Conservation (phyloP, 164 flowering plant genomes). For the Buxus sempervirens region DNA sequence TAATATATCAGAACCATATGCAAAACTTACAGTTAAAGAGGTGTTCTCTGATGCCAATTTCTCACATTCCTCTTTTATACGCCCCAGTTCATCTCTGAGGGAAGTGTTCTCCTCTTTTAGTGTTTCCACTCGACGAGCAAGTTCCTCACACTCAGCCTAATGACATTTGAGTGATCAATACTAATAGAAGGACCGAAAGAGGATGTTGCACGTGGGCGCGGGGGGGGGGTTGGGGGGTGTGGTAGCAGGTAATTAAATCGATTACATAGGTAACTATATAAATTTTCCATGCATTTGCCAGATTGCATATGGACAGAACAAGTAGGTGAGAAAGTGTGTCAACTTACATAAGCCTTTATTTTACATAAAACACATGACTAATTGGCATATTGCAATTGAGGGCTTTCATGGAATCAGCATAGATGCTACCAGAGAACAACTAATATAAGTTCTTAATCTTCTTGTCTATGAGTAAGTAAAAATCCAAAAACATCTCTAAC, state of each 20-base stretch:
- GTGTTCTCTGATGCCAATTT: conserved; percentile 28
- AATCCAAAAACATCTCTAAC: conserved; percentile 10
- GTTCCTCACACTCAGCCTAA: conserved; percentile 39
- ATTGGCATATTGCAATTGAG: background rate
- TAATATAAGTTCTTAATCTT: background rate
- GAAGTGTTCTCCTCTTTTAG: conserved; percentile 25
- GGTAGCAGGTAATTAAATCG: too few relatives aligned
- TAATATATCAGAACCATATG: background rate
- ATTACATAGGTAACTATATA: too few relatives aligned
- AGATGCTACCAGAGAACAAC: background rate
- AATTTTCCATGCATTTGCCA: background rate
- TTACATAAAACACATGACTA: too few relatives aligned
- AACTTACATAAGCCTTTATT: too few relatives aligned
- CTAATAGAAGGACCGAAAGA: background rate
- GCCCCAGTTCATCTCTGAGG: conserved; percentile 28
- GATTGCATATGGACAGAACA: too few relatives aligned
- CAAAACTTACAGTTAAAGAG: conserved; percentile 23
- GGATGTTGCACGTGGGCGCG: too few relatives aligned
- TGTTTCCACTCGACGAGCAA: conserved; percentile 28
- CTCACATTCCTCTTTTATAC: conserved; percentile 24
- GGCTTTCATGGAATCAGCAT: background rate
- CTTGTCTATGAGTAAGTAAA: background rate
- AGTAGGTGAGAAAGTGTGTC: too few relatives aligned
- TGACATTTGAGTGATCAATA: background rate
- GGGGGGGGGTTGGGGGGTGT: too few relatives aligned